Conservation (phyloP, 2,329 filamentous ascomycete genomes). For the Alternaria infectoria region DNA sequence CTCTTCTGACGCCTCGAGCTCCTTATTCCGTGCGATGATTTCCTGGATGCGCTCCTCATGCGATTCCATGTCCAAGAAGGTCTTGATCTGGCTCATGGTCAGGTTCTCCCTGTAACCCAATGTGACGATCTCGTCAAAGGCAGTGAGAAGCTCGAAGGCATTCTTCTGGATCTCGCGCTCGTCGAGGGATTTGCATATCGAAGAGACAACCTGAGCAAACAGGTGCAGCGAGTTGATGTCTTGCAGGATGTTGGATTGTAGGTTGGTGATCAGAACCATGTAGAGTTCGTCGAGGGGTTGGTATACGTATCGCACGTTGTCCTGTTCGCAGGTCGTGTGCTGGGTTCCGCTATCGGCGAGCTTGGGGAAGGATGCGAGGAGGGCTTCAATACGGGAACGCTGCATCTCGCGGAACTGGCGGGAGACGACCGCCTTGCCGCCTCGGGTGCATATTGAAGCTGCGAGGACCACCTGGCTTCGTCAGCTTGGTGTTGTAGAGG, state of each 20-base stretch:
- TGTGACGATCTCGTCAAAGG: slow-evolving; percentile 96
- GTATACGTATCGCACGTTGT: slow-evolving; percentile 99
- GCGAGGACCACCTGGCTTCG: slow-evolving; percentile 85
- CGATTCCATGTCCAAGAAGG: slow-evolving; percentile 98
- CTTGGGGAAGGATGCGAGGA: slow-evolving; percentile 97
- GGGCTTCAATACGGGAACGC: slow-evolving; percentile 92
- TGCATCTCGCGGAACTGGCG: slow-evolving; percentile 98
- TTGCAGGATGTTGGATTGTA: slow-evolving; percentile 98
- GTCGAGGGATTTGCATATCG: slow-evolving; percentile 93
- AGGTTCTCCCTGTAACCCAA: slow-evolving; percentile 96
- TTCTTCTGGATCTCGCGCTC: slow-evolving; percentile 94
- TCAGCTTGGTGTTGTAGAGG: slow-evolving; percentile 24
- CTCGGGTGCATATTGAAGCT: slow-evolving; percentile 97
- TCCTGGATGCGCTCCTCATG: slow-evolving; percentile 99
- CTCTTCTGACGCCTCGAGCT: slow-evolving; percentile 96
- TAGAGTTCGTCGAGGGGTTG: slow-evolving; percentile 98
- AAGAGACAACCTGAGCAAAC: slow-evolving; percentile 95
- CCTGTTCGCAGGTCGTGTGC: slow-evolving; percentile 97
- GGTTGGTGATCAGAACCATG: slow-evolving; percentile 99
- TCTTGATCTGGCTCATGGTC: slow-evolving; percentile 96
- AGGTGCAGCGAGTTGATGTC: slow-evolving; percentile 98
- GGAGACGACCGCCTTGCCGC: slow-evolving; percentile 97
- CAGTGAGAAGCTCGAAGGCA: slow-evolving; percentile 93
- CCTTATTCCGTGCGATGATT: slow-evolving; percentile 78
- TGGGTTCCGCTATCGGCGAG: slow-evolving; percentile 94